A percentile compares a stretch with the other conserved stretches of the same genome.
phyloP scores from a whole-genome alignment of 2,329 filamentous ascomycete species.

The Rachicladosporium sp. region DNA sequence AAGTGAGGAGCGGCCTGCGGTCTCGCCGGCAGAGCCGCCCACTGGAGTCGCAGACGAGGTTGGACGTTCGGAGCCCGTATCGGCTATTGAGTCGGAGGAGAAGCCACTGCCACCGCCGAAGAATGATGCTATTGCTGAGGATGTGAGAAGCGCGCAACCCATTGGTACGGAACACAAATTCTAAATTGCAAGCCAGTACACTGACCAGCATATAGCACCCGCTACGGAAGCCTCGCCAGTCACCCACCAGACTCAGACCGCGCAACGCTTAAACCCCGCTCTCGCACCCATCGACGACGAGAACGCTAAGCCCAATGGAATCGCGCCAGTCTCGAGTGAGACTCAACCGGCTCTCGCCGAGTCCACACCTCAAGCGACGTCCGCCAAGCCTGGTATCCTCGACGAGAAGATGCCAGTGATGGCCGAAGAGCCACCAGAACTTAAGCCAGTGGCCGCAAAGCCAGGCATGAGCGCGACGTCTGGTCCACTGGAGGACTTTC shows the following conservation, averaged over 20 bases:
- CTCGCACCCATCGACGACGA: constrained; percentile 1
- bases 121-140: constrained; percentile 5
- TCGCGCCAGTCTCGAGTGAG: neutral
- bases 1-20: neutral
- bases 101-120: constrained; percentile 5
- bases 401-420: constrained; percentile 17
- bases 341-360: neutral
- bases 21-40: constrained; percentile 1
- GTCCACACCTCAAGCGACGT: constrained; percentile 1
- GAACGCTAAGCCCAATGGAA: constrained; percentile 1
- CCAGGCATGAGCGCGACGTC: constrained; percentile 22
- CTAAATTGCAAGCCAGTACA: neutral
- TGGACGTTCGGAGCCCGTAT: constrained; percentile 1
- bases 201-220: no score
- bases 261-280: neutral
- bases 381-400: constrained; percentile 5
- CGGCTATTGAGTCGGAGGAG: constrained; percentile 2
- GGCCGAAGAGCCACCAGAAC: constrained; percentile 9
- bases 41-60: neutral
- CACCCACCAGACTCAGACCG: neutral
- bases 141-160: constrained; percentile 2
- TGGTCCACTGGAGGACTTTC: constrained; percentile 20
- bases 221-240: neutral
- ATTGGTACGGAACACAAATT: neutral
- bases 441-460: constrained; percentile 10